A percentile compares a stretch with the other conserved stretches of the same genome.
Conservation (phyloP, 2,329 filamentous ascomycete species). For the Blumeriella jaapii region DNA sequence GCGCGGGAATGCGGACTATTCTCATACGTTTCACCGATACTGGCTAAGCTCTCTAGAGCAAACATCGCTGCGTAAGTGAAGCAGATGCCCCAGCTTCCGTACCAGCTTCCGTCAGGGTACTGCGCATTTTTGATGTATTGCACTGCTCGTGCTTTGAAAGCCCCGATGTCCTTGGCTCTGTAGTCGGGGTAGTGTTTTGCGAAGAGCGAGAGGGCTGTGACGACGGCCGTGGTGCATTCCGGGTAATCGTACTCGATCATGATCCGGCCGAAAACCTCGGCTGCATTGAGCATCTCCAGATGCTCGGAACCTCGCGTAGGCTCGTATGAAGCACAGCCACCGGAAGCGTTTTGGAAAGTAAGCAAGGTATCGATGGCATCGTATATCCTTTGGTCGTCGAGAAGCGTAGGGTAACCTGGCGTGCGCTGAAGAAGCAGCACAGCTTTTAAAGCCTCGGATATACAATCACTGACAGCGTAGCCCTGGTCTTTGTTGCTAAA, state of each 20-base stretch:
- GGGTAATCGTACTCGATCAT: conserved; percentile 99
- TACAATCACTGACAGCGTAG: conserved; percentile 91
- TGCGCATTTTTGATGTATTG: conserved; percentile 75
- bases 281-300: conserved; percentile 82
- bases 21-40: conserved; percentile 68
- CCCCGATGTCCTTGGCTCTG: conserved; percentile 60
- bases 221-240: conserved; percentile 90
- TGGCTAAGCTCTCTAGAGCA: conserved; percentile 74
- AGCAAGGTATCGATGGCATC: conserved; percentile 86
- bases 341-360: conserved; percentile 78
- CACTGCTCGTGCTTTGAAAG: conserved; percentile 62
- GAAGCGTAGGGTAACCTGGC: conserved; percentile 59
- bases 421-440: conserved; percentile 75
- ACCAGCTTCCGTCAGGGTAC: conserved; percentile 80
- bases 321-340: conserved; percentile 87
- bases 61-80: conserved; percentile 98
- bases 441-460: conserved; percentile 80
- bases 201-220: conserved; percentile 79
- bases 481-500: conserved; percentile 90
- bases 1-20: conserved; percentile 60
- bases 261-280: conserved; percentile 91
- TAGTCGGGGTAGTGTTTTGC: conserved; percentile 72
- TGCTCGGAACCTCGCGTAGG: conserved; percentile 63
- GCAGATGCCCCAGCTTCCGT: conserved; percentile 95
- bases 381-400: conserved; percentile 68